Percentiles rank a stretch among this genome's conserved stretches.
phyloP scores from a whole-genome alignment of 106 monocot genomes.

The Apostasia ramifera region DNA sequence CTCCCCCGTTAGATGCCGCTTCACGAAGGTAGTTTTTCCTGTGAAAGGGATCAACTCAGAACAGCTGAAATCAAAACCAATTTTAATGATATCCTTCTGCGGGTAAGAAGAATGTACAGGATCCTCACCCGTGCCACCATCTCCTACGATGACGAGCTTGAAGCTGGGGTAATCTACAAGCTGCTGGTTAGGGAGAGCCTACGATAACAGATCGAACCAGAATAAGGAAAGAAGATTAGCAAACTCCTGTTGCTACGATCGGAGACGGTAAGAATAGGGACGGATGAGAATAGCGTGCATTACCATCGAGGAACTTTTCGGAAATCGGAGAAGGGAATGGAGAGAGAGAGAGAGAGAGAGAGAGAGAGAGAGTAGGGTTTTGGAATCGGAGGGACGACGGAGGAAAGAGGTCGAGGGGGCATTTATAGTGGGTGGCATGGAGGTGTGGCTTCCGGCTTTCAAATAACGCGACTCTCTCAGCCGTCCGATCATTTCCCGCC shows the following conservation, averaged over 20 bases:
- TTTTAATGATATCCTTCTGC: neutral
- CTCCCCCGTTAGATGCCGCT: constrained; percentile 58
- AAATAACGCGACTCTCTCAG: constrained; percentile 5
- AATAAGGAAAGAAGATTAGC: neutral
- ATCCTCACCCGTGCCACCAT: constrained; percentile 23
- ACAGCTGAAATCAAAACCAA: neutral
- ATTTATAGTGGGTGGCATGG: neutral
- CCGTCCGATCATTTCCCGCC: constrained; percentile 8
- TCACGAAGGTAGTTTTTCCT: constrained; percentile 57
- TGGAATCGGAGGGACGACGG: neutral
- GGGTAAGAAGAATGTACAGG: neutral
- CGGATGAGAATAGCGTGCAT: neutral
- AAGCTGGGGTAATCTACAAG: constrained; percentile 24
- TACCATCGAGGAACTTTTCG: neutral
- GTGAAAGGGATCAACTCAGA: constrained; percentile 6
- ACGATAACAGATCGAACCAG: neutral
- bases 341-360: neutral
- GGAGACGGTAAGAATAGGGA: neutral
- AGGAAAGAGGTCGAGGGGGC: neutral
- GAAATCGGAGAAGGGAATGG: neutral
- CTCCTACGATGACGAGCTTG: constrained; percentile 29
- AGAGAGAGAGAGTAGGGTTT: neutral
- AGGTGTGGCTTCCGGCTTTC: neutral
- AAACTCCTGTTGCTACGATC: neutral
- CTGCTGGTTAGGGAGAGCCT: constrained; percentile 28